Conservation (phyloP, 1,139 yeast genomes). For the Yamadazyma epiphylla region DNA sequence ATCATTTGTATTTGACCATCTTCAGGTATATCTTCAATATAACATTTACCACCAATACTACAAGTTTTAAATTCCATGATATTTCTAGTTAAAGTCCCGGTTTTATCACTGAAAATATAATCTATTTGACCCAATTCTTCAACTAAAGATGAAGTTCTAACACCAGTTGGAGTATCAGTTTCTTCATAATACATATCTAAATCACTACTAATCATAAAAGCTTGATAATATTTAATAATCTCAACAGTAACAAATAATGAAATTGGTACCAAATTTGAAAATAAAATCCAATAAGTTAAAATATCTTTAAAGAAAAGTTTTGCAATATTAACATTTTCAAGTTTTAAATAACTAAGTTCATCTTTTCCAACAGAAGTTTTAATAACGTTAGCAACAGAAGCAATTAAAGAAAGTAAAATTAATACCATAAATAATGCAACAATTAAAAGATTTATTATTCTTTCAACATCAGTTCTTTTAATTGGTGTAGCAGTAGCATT, state of each 20-base stretch:
- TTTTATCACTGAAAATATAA: conserved; percentile 91
- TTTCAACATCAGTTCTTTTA: conserved; percentile 93
- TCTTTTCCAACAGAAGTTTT: conserved; percentile 55
- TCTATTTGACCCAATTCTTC: conserved; percentile 97
- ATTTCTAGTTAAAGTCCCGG: conserved; percentile 92
- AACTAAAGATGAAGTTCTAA: conserved; percentile 89
- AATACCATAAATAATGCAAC: conserved; percentile 81
- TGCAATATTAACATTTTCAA: conserved; percentile 67
- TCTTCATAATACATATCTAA: conserved; percentile 86
- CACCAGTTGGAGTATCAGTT: conserved; percentile 91
- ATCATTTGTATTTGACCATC: conserved; percentile 68
- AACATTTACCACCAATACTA: conserved; percentile 88
- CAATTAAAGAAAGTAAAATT: conserved; percentile 68
- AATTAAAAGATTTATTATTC: conserved; percentile 90
- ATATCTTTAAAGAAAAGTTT: conserved; percentile 79
- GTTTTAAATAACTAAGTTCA: conserved; percentile 57
- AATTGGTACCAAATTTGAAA: conserved; percentile 93
- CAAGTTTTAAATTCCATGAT: conserved; percentile 97
- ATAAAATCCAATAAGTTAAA: conserved; percentile 92
- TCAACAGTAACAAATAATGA: conserved; percentile 94
- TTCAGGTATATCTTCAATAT: conserved; percentile 86
- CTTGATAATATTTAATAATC: conserved; percentile 91
- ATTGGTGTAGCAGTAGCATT: conserved; percentile 99
- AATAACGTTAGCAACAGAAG: conserved; percentile 85
- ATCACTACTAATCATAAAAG: conserved; percentile 89